Evolutionary conservation across 176 grass and related monocot species (phyloP), one percentile per base, ranked within the genome.

Genomic region (Typha latifolia): DNA sequence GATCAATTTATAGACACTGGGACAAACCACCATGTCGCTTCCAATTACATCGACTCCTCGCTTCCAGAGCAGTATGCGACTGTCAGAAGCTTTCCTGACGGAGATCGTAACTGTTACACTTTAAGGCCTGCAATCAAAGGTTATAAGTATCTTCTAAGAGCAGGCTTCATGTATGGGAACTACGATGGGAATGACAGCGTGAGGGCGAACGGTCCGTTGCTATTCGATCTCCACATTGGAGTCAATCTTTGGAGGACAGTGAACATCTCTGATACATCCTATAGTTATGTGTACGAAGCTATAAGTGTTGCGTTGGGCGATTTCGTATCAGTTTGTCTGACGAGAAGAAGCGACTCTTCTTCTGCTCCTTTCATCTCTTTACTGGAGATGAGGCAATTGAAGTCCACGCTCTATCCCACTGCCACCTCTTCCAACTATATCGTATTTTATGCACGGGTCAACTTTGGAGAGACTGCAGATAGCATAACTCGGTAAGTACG

Each of bases 91-190:
- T 84, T 84, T 43, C 77, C 82, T 0, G 12, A 20, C 12, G 64
- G 61, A 51, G 34, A 48, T 51, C 66, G 68, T 3, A 84, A 79
- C 32, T 84, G 76, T 68, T 84, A 72, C 61, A 80, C 3, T 3
- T 4, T 83, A 22, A 51, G 24, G 2, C 50, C 63, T 49, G 81
- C 55, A 14, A 62, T 15, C 3, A 0, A 13, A 10, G 63, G n/a
- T n/a, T n/a, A n/a, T n/a, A n/a, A n/a, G n/a, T n/a, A n/a, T n/a
- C n/a, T n/a, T n/a, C n/a, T n/a, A 6, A 78, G 81, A 43, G 69
- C 56, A 69, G 69, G 4, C n/a, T 83, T 83, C 63, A 32, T 73
- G 59, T 68, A 83, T 21, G 81, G 70, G 0, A 74, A 84, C 48
- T 84, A 84, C 5, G 81, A 84, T 2, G 61, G 34, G 6, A 6